A percentile compares a stretch with the other conserved stretches of the same genome.
phyloP scores from a whole-genome alignment of 768 basidiomycete species.

The Russula sp. region DNA sequence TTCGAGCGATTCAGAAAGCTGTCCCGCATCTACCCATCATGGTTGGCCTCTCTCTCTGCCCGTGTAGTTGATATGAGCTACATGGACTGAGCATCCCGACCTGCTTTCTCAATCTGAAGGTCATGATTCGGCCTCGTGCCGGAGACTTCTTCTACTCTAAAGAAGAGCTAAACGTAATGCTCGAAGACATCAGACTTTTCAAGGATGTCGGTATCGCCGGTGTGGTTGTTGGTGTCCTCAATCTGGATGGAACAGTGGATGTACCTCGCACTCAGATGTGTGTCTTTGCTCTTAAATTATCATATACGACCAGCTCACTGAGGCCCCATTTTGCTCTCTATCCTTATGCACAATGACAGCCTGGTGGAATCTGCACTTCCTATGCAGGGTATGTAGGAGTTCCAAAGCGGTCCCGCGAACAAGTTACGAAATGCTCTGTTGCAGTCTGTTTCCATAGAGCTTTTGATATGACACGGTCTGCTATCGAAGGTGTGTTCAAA shows the following conservation, averaged over 20 bases:
- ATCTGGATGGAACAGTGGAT: slow-evolving; percentile 50
- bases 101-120: slow-evolving; percentile 28
- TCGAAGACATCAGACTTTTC: slow-evolving; percentile 60
- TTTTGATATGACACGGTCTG: slow-evolving; percentile 50
- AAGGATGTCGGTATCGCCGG: slow-evolving; percentile 52
- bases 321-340: not conserved
- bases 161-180: slow-evolving; percentile 63
- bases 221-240: slow-evolving; percentile 61
- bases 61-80: not conserved
- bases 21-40: slow-evolving; percentile 54
- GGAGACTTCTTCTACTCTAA: slow-evolving; percentile 75
- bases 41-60: slow-evolving; percentile 35
- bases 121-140: slow-evolving; percentile 43
- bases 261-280: slow-evolving; percentile 50
- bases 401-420: not conserved
- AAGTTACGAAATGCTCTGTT: not conserved
- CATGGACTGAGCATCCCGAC: not conserved
- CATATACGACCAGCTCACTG: no score
- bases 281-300: not conserved
- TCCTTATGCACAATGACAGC: slow-evolving; percentile 27
- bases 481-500: not conserved
- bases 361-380: slow-evolving; percentile 52
- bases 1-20: slow-evolving; percentile 46
- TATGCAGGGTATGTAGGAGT: slow-evolving; percentile 45
- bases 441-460: slow-evolving; percentile 75